Evolutionary conservation across 192 early-diverging fungal species (phyloP), one percentile per base, ranked within the genome.

Genomic region (Dissophora globulifera): DNA sequence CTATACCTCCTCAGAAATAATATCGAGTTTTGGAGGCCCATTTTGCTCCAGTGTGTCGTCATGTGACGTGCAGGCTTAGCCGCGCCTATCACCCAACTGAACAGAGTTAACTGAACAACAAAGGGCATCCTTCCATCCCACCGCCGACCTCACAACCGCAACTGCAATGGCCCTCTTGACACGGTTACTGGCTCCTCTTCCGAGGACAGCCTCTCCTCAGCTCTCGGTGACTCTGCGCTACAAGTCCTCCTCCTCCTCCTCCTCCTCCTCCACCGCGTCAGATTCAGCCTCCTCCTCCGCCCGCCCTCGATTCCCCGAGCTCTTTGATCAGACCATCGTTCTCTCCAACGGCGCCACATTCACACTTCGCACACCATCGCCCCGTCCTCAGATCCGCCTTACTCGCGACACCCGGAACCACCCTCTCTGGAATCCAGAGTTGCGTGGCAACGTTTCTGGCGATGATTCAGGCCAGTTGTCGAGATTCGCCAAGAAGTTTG

Each of bases 371-470:
- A 89, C 92, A 10, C 94, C 94, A 3, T 94, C 94, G 3, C 97
- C 97, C 7, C 88, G 92, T 63, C 58, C 87, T n/a, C 82, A 93
- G 58, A 83, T 95, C 38, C 92, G 92, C 51, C 83, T 98, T 31
- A 92, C 93, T 42, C 94, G 93, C 66, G 97, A 98, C 69, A 93
- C 93, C n/a, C 83, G 95, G 25, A 96, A 95, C 67, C 93, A 97
- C 62, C 88, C 91, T 25, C 83, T 98, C 11, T 98, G 97, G 96
- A 97, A 96, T 78, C 94, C 94, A 4, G 79, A 86, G 50, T 55
- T 84, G 47, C 66, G 57, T 12, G 74, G 78, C 41, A 68, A 82
- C 53, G 62, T 82, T 54, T 79, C 92, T n/a, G 83, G 85, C 50
- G 94, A 96, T 69, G 89, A 92, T 46, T 88, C 85, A 27, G 95